phyloP scores from a whole-genome alignment of 805 yeast species.

The Yarrowia porcina region DNA sequence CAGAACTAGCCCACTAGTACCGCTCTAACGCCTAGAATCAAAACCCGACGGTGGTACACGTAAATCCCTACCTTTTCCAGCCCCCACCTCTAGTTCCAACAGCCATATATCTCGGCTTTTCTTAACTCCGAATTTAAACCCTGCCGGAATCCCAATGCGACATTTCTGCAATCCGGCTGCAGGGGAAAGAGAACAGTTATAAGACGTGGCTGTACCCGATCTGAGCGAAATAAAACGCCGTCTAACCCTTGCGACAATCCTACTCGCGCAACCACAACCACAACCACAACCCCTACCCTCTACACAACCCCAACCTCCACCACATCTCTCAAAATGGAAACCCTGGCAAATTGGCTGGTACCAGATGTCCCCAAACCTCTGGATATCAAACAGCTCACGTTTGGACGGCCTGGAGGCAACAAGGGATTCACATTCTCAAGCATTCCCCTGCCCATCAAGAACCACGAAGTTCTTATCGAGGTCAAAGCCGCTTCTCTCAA shows the following conservation, averaged over 20 bases:
- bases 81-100: no score
- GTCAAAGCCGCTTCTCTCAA: conserved; percentile 59
- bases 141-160: conserved; percentile 10
- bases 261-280: no score
- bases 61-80: no score
- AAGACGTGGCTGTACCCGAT: conserved; percentile 9
- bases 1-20: no score
- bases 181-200: conserved; percentile 11
- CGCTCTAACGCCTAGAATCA: no score
- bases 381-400: conserved; percentile 31
- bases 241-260: no score
- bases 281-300: background rate
- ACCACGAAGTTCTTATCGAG: conserved; percentile 53
- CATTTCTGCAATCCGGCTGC: conserved; percentile 13
- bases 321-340: conserved; percentile 14
- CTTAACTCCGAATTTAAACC: conserved; percentile 20
- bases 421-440: conserved; percentile 50
- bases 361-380: conserved; percentile 21
- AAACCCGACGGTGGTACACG: background rate
- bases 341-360: conserved; percentile 17
- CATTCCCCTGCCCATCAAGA: conserved; percentile 48
- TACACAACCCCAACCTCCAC: background rate
- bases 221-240: conserved; percentile 4
- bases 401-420: conserved; percentile 26
- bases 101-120: background rate